Percentiles rank a stretch among this genome's conserved stretches.
Evolutionary conservation across 73 alveolate species (phyloP).

Genomic region (Halteria grandinella): DNA sequence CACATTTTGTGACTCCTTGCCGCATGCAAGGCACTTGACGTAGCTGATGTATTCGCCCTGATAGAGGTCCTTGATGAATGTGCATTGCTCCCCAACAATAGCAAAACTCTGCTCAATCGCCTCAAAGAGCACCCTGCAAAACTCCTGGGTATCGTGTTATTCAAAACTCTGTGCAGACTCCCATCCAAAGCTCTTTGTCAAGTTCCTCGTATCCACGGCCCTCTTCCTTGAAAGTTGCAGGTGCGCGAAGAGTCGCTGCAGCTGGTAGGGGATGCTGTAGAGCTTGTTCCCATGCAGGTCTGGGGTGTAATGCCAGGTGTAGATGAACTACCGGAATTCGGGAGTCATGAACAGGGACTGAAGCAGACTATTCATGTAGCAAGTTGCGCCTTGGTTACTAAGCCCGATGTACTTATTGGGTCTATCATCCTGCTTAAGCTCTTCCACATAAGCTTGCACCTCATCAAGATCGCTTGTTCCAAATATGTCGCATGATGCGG

Average conservation of each 20-base stretch:
- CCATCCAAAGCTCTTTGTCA: constrained; percentile 81
- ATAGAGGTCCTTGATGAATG: constrained; percentile 78
- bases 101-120: constrained; percentile 89
- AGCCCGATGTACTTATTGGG: constrained; percentile 89
- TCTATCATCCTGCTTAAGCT: too few relatives aligned
- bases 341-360: constrained; percentile 98
- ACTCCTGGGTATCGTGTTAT: constrained; percentile 82
- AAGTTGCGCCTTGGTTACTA: constrained; percentile 97
- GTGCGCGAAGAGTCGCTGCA: constrained; percentile 71
- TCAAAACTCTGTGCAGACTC: constrained; percentile 62
- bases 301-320: constrained; percentile 62
- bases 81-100: constrained; percentile 66
- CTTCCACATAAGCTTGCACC: too few relatives aligned
- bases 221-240: constrained; percentile 58
- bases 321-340: constrained; percentile 90
- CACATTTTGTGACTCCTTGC: constrained; percentile 73
- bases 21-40: constrained; percentile 89
- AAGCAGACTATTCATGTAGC: constrained; percentile 95
- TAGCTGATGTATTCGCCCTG: constrained; percentile 80
- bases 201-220: constrained; percentile 72
- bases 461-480: too few relatives aligned
- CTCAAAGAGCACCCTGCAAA: constrained; percentile 95
- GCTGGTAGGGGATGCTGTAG: constrained; percentile 74
- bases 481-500: too few relatives aligned
- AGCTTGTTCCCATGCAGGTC: constrained; percentile 69